Base-by-base conservation (phyloP, 371 early-diverging fungal species). In the Neoconidiobolus thromboides region DNA sequence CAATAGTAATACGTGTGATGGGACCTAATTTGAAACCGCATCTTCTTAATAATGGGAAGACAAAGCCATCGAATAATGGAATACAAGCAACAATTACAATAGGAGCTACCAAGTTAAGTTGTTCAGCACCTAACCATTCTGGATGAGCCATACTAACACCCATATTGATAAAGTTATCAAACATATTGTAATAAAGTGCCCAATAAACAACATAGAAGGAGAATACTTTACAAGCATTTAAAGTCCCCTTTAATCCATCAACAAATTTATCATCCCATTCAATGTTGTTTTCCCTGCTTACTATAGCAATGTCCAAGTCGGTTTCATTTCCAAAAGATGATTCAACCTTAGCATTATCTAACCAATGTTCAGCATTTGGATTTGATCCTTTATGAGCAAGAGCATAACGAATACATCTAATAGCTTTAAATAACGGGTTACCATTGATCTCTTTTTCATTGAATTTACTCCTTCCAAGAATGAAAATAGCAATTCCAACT, bases 151-250 rank as follows among this genome's bases (percentile, higher is more conserved):
- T 89, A 61, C 76, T 78, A 58, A 72, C 71, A 44, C 81, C 83
- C 72, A 78, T 79, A 56, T 80, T 81, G 48, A 86, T 68, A 66
- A 88, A 70, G 68, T 85, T 86, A 71, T 80, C 81, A 58, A 71
- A 71, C 75, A 86, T 83, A 70, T 88, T 83, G 53, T 68, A 64
- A 69, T 86, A 86, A 63, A 80, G 74, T 36, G 82, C 76, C 89
- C 89, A 88, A 74, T 79, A 88, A 55, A 88, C 65, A 14, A 85
- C 84, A 63, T 70, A 85, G 72, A 79, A 79, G 55, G 74, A 63
- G 66, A 88, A 85, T 14, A 86, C 79, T 61, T 76, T 72, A 73
- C 82, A 85, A 44, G 86, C 82, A 39, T 72, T 70, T 48, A 84
- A 67, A 3, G 81, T 71, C 51, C 72, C 70, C 63, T 72, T 73